phyloP scores from a whole-genome alignment of 1,284 basidiomycete genomes.

The Schizophyllum amplum region DNA sequence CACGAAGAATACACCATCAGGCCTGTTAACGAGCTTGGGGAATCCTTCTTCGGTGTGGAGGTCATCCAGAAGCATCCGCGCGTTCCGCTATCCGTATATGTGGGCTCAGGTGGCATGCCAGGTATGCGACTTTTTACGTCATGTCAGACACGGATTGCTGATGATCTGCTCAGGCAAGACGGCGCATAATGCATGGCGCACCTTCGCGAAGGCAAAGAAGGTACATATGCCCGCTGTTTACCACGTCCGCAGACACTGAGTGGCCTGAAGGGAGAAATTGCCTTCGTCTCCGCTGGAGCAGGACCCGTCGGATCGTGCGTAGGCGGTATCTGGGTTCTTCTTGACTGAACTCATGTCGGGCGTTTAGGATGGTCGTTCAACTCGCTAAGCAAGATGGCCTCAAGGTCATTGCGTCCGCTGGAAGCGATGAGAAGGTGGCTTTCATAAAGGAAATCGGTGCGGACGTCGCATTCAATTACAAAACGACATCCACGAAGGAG shows the following conservation, averaged over 20 bases:
- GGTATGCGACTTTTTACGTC: no score
- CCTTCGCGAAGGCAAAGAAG: conserved; percentile 25
- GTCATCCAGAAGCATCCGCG: conserved; percentile 26
- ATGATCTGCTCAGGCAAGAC: no score
- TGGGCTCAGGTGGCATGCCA: conserved; percentile 41
- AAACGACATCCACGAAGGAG: conserved; percentile 31
- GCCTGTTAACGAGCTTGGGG: conserved; percentile 9
- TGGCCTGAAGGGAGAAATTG: conserved; percentile 39
- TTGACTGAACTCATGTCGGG: no score
- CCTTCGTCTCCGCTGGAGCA: conserved; percentile 48
- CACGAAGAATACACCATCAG: conserved; percentile 14
- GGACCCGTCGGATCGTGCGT: conserved; percentile 26
- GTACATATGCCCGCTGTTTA: no score
- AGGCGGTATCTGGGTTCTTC: no score
- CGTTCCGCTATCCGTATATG: conserved; percentile 36
- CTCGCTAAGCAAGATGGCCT: conserved; percentile 43
- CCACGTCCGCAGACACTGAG: no score
- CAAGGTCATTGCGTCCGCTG: conserved; percentile 58
- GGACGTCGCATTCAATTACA: conserved; percentile 60
- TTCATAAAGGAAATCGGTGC: conserved; percentile 46
- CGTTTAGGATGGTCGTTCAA: conserved; percentile 37
- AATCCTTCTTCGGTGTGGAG: conserved; percentile 6
- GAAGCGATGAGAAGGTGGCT: conserved; percentile 49
- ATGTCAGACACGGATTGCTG: no score
- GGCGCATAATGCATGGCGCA: conserved; percentile 28